Percentiles rank a stretch among this genome's conserved stretches.
Evolutionary conservation across 371 early-diverging fungal genomes (phyloP).

Genomic region (Mortierella sp.): DNA sequence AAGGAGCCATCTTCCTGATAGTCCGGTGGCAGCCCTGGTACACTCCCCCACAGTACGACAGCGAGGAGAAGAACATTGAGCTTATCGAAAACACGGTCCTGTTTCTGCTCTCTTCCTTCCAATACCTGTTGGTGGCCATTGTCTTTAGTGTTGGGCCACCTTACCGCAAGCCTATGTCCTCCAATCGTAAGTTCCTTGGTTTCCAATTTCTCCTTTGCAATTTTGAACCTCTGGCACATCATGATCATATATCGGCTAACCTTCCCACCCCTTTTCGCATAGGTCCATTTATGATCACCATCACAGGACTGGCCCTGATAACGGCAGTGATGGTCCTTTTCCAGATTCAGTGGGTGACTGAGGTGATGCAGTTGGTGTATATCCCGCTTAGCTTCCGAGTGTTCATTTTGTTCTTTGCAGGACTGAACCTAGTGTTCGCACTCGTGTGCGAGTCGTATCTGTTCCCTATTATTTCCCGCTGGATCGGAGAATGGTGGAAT

Average conservation of each 20-base stretch:
- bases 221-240: neutral
- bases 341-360: slow-evolving; percentile 21
- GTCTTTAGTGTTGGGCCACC: slow-evolving; percentile 96
- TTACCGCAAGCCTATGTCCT: slow-evolving; percentile 82
- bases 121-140: slow-evolving; percentile 89
- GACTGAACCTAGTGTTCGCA: slow-evolving; percentile 22
- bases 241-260: neutral
- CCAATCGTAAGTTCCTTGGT: slow-evolving; percentile 69
- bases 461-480: slow-evolving; percentile 31
- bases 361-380: slow-evolving; percentile 29
- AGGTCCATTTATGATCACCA: slow-evolving; percentile 40
- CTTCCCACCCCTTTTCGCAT: no score
- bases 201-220: neutral
- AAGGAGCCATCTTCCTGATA: slow-evolving; percentile 72
- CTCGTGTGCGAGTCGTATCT: slow-evolving; percentile 21
- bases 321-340: slow-evolving; percentile 28
- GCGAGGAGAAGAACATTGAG: slow-evolving; percentile 75
- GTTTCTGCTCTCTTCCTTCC: slow-evolving; percentile 89
- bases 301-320: slow-evolving; percentile 5
- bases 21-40: slow-evolving; percentile 79
- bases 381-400: slow-evolving; percentile 37
- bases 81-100: slow-evolving; percentile 90
- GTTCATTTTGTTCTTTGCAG: slow-evolving; percentile 23
- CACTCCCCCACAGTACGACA: slow-evolving; percentile 65
- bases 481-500: slow-evolving; percentile 33